Conservation (phyloP, 164 flowering plant species). For the Annona squamosa region DNA sequence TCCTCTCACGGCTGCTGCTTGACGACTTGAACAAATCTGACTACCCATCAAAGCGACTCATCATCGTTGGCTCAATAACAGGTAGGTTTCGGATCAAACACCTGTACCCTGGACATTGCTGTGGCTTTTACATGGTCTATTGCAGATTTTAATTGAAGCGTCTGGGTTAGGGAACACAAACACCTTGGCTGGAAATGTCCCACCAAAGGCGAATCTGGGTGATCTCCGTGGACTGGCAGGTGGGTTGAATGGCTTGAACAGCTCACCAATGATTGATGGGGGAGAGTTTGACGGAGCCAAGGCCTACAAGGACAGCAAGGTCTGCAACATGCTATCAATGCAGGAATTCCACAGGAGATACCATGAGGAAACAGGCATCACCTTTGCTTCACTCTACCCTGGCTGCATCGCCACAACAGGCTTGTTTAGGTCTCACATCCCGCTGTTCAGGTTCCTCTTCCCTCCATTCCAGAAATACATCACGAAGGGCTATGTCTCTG, state of each 20-base stretch:
- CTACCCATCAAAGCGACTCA: slow-evolving; percentile 78
- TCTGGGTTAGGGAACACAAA: slow-evolving; percentile 73
- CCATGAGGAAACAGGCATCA: slow-evolving; percentile 91
- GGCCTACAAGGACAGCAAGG: slow-evolving; percentile 99
- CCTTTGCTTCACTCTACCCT: slow-evolving; percentile 93
- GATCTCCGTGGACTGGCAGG: slow-evolving; percentile 92
- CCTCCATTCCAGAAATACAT: slow-evolving; percentile 99
- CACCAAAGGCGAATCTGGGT: slow-evolving; percentile 98
- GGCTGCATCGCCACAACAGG: slow-evolving; percentile 98
- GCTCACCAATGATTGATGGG: slow-evolving; percentile 91
- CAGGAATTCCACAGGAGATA: slow-evolving; percentile 92
- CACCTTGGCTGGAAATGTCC: slow-evolving; percentile 96
- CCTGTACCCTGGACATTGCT: not conserved
- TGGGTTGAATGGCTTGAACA: slow-evolving; percentile 72
- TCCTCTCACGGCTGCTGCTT: slow-evolving; percentile 69
- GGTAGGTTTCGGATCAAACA: slow-evolving; percentile 31
- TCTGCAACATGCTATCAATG: slow-evolving; percentile 99
- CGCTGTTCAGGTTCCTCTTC: slow-evolving; percentile 83
- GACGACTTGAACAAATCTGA: slow-evolving; percentile 81
- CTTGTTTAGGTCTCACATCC: slow-evolving; percentile 84
- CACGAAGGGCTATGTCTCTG: slow-evolving; percentile 92
- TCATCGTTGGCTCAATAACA: slow-evolving; percentile 94
- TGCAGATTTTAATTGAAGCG: not conserved
- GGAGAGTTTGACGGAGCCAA: slow-evolving; percentile 95
- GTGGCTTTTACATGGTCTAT: not conserved